Percentiles rank a stretch among this genome's conserved stretches.
These are phyloP conservation scores for Penicillium ochrochloron DNA, from an alignment of 495 filamentous ascomycete genomes.

Conservation along the genomic window DNA sequence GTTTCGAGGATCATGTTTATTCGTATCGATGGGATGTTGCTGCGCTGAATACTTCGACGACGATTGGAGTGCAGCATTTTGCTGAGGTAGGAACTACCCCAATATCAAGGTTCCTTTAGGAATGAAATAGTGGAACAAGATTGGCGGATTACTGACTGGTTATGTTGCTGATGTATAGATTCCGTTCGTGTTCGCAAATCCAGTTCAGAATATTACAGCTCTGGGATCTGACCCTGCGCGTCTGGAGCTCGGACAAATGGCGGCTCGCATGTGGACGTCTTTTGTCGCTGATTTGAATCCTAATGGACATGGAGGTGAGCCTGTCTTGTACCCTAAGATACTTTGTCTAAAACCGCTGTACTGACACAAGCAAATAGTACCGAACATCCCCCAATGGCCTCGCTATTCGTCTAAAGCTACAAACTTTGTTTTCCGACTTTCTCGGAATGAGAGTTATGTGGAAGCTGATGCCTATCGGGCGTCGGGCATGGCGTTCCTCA, in stretches of 20 bases:
- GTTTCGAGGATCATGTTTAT: slow-evolving; percentile 48
- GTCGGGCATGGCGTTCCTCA: slow-evolving; percentile 38
- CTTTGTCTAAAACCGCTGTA: background rate
- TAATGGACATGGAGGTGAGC: slow-evolving; percentile 43
- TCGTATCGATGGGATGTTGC: slow-evolving; percentile 60
- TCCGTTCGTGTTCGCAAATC: slow-evolving; percentile 56
- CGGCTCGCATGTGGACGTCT: slow-evolving; percentile 58
- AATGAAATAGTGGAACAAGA: no score
- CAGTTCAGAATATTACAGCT: slow-evolving; percentile 42
- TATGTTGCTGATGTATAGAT: slow-evolving; percentile 24
- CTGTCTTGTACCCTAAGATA: background rate
- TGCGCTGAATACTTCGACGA: slow-evolving; percentile 33
- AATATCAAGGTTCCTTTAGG: background rate
- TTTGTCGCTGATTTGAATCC: slow-evolving; percentile 58
- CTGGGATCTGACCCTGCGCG: slow-evolving; percentile 39
- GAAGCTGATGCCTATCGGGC: slow-evolving; percentile 38
- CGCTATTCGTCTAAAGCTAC: slow-evolving; percentile 24
- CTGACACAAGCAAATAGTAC: slow-evolving; percentile 22
- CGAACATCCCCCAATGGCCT: slow-evolving; percentile 35
- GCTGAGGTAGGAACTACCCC: slow-evolving; percentile 33
- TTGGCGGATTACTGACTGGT: background rate
- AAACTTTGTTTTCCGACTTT: slow-evolving; percentile 45
- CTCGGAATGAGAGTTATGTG: slow-evolving; percentile 36
- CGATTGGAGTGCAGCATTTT: slow-evolving; percentile 44
- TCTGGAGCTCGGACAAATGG: slow-evolving; percentile 41